Conservation (phyloP, 139 green algal species). For the Volvox reticuliferus region DNA sequence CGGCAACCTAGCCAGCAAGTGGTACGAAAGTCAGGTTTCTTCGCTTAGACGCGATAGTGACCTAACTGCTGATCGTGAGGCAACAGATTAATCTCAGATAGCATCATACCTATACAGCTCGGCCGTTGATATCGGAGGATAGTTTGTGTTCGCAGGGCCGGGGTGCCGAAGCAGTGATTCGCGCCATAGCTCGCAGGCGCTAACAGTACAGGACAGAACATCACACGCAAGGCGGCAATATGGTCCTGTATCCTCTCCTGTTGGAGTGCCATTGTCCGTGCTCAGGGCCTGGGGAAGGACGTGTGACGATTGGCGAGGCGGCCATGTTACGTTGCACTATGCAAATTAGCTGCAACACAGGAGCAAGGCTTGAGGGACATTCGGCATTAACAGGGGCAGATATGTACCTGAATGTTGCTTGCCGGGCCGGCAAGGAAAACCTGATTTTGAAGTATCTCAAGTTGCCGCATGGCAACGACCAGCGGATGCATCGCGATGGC, state of each 20-base stretch:
- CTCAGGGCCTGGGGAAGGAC: not conserved
- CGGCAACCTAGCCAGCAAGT: no score
- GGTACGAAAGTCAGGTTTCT: no score
- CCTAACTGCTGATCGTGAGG: no score
- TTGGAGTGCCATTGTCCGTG: not conserved
- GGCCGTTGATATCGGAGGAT: no score
- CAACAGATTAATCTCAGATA: not conserved
- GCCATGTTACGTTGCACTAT: no score
- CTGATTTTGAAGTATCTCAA: constrained; percentile 28
- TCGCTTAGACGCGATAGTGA: no score
- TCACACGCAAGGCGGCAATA: constrained; percentile 23
- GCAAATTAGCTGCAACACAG: no score
- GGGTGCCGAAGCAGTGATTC: not conserved
- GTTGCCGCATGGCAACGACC: not conserved
- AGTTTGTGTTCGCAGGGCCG: not conserved
- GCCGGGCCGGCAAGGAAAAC: constrained; percentile 8
- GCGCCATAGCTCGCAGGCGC: constrained; percentile 27
- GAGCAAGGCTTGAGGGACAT: no score
- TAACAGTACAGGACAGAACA: not conserved
- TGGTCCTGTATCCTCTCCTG: not conserved
- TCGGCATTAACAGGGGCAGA: no score
- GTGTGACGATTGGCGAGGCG: no score
- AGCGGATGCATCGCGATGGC: constrained; percentile 5
- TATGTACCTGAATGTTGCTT: not conserved
- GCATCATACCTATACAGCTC: constrained; percentile 13